These are phyloP conservation scores for Colletotrichum sp. DNA, from an alignment of 2,329 filamentous ascomycete species.

Conservation along the genomic window DNA sequence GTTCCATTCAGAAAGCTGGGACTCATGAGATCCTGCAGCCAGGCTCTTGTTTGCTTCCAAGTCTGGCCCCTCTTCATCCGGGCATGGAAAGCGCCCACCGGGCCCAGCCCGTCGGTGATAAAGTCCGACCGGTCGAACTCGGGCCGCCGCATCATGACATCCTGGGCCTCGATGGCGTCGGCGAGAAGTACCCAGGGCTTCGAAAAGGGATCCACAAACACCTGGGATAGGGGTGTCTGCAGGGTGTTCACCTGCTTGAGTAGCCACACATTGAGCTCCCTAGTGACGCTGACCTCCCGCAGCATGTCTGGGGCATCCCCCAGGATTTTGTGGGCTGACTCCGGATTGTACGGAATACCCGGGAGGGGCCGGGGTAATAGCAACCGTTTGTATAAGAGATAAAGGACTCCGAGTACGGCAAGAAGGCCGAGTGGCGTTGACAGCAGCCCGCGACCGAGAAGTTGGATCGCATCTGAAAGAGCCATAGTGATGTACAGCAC, in stretches of 20 bases:
- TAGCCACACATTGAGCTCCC: not conserved
- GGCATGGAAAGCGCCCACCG: slow-evolving; percentile 35
- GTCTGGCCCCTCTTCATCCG: slow-evolving; percentile 30
- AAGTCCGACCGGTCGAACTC: slow-evolving; percentile 44
- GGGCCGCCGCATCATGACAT: slow-evolving; percentile 46
- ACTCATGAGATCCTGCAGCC: slow-evolving; percentile 41
- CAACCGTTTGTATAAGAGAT: not conserved
- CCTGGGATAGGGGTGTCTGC: slow-evolving; percentile 47
- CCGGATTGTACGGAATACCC: not conserved
- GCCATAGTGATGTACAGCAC: not conserved
- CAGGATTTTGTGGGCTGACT: not conserved
- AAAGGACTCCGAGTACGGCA: not conserved
- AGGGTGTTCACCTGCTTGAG: slow-evolving; percentile 26
- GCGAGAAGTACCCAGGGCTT: slow-evolving; percentile 48
- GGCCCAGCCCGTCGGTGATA: slow-evolving; percentile 13
- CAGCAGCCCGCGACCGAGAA: not conserved
- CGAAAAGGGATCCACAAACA: slow-evolving; percentile 47
- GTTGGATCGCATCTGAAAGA: not conserved
- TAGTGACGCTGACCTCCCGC: not conserved
- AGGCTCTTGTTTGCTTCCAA: slow-evolving; percentile 34
- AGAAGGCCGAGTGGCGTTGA: not conserved
- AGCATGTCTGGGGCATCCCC: not conserved
- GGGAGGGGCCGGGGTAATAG: not conserved
- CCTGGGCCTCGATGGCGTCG: slow-evolving; percentile 37
- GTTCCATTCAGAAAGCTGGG: slow-evolving; percentile 33